Evolutionary conservation across 1,284 basidiomycete genomes (phyloP).

Genomic region (Tilletia indica): DNA sequence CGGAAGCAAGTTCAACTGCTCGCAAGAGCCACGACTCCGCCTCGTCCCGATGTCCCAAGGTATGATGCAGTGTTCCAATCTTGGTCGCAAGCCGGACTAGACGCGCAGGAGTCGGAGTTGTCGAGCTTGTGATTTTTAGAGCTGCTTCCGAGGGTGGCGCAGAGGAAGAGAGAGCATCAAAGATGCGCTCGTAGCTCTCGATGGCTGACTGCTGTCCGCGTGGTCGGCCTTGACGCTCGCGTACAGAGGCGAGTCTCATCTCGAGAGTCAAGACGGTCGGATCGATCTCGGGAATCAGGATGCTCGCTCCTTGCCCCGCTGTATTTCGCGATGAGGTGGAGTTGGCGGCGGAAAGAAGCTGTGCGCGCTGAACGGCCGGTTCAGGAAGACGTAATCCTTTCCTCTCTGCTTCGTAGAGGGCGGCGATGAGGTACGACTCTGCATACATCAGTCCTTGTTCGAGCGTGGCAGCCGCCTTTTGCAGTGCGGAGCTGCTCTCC

Average conservation of each 20-base stretch:
- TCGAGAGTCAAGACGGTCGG: slow-evolving; percentile 28
- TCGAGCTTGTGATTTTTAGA: slow-evolving; percentile 18
- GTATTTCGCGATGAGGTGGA: neutral
- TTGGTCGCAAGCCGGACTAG: slow-evolving; percentile 42
- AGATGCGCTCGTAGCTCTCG: slow-evolving; percentile 31
- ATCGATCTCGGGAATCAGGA: slow-evolving; percentile 21
- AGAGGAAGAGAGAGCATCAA: slow-evolving; percentile 24
- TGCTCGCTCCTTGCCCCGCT: neutral
- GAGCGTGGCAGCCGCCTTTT: slow-evolving; percentile 18
- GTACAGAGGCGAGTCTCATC: slow-evolving; percentile 29
- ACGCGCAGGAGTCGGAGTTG: slow-evolving; percentile 20
- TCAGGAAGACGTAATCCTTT: slow-evolving; percentile 44
- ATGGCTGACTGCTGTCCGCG: slow-evolving; percentile 22
- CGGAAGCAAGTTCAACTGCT: slow-evolving; percentile 34
- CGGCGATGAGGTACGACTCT: slow-evolving; percentile 37
- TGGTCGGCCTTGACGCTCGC: slow-evolving; percentile 27
- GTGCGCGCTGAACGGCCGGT: slow-evolving; percentile 26
- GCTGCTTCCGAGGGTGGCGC: slow-evolving; percentile 3
- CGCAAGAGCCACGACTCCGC: slow-evolving; percentile 36
- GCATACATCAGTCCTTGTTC: slow-evolving; percentile 41
- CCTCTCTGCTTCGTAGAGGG: slow-evolving; percentile 34
- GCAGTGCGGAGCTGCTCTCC: slow-evolving; percentile 18
- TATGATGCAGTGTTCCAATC: slow-evolving; percentile 36
- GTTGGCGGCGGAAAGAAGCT: neutral
- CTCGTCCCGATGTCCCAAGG: slow-evolving; percentile 26